Conservation (phyloP, 768 basidiomycete species). For the Tulasnella calospora region DNA sequence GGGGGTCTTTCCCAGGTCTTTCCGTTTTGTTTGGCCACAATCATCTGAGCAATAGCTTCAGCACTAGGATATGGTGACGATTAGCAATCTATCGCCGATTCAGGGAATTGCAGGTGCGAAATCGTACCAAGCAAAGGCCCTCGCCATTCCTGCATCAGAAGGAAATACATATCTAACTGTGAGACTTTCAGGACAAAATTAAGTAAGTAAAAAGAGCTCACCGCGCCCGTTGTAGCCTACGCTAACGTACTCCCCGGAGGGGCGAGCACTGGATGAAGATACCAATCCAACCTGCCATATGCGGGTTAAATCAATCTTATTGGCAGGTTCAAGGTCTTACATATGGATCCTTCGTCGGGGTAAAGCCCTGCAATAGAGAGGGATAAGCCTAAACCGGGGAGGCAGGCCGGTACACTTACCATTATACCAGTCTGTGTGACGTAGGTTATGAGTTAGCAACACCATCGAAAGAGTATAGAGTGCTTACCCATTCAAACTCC, state of each 20-base stretch:
- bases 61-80: constrained; percentile 44
- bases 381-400: neutral
- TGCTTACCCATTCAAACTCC: constrained; percentile 76
- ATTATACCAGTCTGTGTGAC: constrained; percentile 69
- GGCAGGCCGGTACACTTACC: constrained; percentile 36
- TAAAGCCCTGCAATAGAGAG: constrained; percentile 40
- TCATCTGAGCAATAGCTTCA: constrained; percentile 58
- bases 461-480: neutral
- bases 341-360: constrained; percentile 57
- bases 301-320: neutral
- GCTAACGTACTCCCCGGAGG: constrained; percentile 45
- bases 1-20: constrained; percentile 49
- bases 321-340: constrained; percentile 42
- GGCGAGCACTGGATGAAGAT: constrained; percentile 34
- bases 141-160: constrained; percentile 45
- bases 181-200: neutral
- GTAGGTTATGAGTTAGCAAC: neutral
- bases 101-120: constrained; percentile 14
- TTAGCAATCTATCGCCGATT: neutral
- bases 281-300: constrained; percentile 59
- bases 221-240: constrained; percentile 76
- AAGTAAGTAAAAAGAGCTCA: constrained; percentile 31
- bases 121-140: constrained; percentile 62
- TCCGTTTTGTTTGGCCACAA: constrained; percentile 46
- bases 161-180: neutral